Evolutionary conservation across 2,329 filamentous ascomycete genomes (phyloP), one percentile per base, ranked within the genome.

Genomic region (Arthrobotrys conoides): DNA sequence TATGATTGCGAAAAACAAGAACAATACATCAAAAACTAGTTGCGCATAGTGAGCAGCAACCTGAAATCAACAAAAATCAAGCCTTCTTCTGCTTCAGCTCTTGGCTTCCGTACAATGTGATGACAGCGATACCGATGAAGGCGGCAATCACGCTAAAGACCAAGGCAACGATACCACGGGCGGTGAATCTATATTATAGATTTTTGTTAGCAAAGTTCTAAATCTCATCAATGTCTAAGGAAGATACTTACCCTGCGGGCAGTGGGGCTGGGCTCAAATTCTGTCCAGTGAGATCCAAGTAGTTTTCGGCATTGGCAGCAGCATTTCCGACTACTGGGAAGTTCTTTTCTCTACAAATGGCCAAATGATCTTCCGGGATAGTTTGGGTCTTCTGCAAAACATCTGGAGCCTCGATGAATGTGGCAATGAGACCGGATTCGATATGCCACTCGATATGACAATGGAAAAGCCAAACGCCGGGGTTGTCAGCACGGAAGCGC

Each of bases 371-470:
- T 30, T 87, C 83, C 0, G 92, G 92, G 20, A 96, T 88, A 0
- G 84, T 85, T 41, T 91, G 81, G 0, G 84, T 85, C 76, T 88
- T 84, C 82, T 94, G 92, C 0, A 96, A 83, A 18, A 89, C 87
- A 2, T 87, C 82, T 0, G 90, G 90, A 0, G 89, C 88, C 83
- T 91, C 90, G 78, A 92, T 84, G 80, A 93, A 88, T 0, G 89
- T 90, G 24, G 90, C 88, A 2, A 89, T 86, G 1, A 93, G 86
- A n/a, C 91, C 91, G 2, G 89, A 89, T 0, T 87, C 85, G 72
- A 92, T 86, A 83, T 93, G 91, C 91, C 91, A 95, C 82, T 93
- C 91, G 67, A 94, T 91, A 83, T 95, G 92, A 84, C 84, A 86
- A 82, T 86, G 84, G 82, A 86, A 87, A 14, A 86, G 82, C 86